A percentile compares a stretch with the other conserved stretches of the same genome.
Conservation (phyloP, 2,329 filamentous ascomycete genomes). For the Curvularia verruculosa region DNA sequence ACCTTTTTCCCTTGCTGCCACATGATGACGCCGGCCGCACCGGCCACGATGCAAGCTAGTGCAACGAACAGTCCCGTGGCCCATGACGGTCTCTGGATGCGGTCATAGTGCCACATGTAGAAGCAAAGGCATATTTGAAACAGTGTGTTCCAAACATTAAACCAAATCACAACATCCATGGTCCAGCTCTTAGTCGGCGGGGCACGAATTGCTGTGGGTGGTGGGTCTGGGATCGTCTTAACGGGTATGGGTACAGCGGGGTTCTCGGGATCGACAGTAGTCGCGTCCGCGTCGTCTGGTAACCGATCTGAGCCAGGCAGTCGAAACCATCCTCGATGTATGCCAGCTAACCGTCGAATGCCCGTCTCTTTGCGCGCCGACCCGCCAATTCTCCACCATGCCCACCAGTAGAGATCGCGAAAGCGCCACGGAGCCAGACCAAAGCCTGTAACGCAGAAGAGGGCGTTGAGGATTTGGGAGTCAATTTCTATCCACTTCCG, state of each 20-base stretch:
- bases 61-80: constrained; percentile 79
- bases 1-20: constrained; percentile 68
- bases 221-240: constrained; percentile 67
- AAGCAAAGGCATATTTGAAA: constrained; percentile 74
- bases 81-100: constrained; percentile 77
- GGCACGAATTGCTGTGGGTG: constrained; percentile 74
- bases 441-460: constrained; percentile 88
- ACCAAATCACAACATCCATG: constrained; percentile 79
- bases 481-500: constrained; percentile 85
- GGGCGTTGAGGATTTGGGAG: constrained; percentile 79
- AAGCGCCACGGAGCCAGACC: constrained; percentile 85
- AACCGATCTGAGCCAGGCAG: constrained; percentile 69
- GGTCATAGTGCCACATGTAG: constrained; percentile 83
- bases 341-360: constrained; percentile 72
- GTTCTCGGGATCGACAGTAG: constrained; percentile 44
- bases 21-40: constrained; percentile 70
- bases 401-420: constrained; percentile 75
- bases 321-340: constrained; percentile 78
- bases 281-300: constrained; percentile 32
- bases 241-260: constrained; percentile 67
- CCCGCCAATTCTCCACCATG: constrained; percentile 64
- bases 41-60: constrained; percentile 72
- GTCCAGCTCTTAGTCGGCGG: constrained; percentile 73
- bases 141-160: constrained; percentile 79
- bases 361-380: constrained; percentile 55